phyloP scores from a whole-genome alignment of 179 eudicot species.

The Corrigiola litoralis region DNA sequence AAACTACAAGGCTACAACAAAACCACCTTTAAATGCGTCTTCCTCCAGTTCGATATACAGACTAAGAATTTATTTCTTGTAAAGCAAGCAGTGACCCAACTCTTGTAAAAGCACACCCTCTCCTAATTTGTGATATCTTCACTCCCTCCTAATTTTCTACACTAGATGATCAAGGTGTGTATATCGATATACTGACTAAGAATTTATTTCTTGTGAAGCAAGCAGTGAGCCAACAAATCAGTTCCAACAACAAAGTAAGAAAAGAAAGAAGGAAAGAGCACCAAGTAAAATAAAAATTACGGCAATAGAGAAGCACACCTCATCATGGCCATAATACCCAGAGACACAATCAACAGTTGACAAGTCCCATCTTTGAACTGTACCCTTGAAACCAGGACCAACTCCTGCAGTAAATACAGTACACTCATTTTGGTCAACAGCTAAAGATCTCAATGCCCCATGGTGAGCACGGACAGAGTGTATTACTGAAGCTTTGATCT shows the following conservation, averaged over 20 bases:
- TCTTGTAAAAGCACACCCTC: no score
- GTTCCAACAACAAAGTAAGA: not conserved
- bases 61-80: not conserved
- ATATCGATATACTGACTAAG: not conserved
- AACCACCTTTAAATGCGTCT: no score
- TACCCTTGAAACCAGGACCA: constrained; percentile 95
- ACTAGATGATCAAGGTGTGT: not conserved
- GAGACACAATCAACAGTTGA: constrained; percentile 65
- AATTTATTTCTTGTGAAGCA: not conserved
- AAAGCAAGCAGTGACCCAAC: not conserved
- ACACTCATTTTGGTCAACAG: constrained; percentile 79
- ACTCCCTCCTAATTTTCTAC: not conserved
- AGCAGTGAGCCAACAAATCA: not conserved
- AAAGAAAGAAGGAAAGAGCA: not conserved
- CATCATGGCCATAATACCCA: constrained; percentile 92
- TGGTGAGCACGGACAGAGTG: constrained; percentile 87
- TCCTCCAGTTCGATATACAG: not conserved
- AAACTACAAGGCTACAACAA: no score
- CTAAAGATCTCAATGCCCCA: constrained; percentile 80
- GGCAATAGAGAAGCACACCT: constrained; percentile 73
- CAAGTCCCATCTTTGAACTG: constrained; percentile 87
- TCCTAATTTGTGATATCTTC: not conserved
- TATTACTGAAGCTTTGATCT: constrained; percentile 80
- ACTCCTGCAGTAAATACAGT: constrained; percentile 88
- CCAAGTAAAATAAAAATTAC: not conserved